Conservation (phyloP, 2,329 filamentous ascomycete species). For the Paraphoma chrysanthemicola region DNA sequence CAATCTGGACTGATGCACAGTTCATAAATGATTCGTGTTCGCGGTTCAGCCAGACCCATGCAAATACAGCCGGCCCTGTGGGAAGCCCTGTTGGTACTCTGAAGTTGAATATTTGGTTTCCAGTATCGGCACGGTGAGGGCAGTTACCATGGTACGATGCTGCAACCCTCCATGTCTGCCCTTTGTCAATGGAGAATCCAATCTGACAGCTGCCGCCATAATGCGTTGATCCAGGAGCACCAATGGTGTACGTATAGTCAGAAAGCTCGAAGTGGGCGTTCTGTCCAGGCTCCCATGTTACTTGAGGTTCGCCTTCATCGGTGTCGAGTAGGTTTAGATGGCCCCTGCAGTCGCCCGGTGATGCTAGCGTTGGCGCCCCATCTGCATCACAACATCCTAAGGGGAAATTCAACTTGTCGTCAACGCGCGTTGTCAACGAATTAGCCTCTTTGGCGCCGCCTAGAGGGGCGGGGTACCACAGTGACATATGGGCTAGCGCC, state of each 20-base stretch:
- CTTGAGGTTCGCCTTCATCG: conserved; percentile 46
- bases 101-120: conserved; percentile 51
- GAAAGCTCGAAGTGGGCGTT: conserved; percentile 42
- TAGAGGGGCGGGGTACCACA: conserved; percentile 50
- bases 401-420: conserved; percentile 45
- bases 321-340: conserved; percentile 51
- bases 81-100: conserved; percentile 50
- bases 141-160: conserved; percentile 54
- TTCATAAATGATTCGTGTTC: conserved; percentile 55
- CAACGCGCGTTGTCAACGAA: conserved; percentile 8
- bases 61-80: conserved; percentile 48
- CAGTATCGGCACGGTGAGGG: conserved; percentile 46
- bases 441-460: conserved; percentile 52
- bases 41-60: conserved; percentile 56
- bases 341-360: conserved; percentile 47
- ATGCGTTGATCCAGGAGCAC: conserved; percentile 45
- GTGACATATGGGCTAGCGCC: conserved; percentile 46
- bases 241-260: conserved; percentile 14
- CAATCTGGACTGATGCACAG: conserved; percentile 52
- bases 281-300: conserved; percentile 49
- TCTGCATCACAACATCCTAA: conserved; percentile 51
- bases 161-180: conserved; percentile 51
- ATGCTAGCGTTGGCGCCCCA: conserved; percentile 17
- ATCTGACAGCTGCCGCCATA: conserved; percentile 54
- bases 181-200: conserved; percentile 50